Conservation (phyloP, 192 early-diverging fungal species). For the Coemansia sp. region DNA sequence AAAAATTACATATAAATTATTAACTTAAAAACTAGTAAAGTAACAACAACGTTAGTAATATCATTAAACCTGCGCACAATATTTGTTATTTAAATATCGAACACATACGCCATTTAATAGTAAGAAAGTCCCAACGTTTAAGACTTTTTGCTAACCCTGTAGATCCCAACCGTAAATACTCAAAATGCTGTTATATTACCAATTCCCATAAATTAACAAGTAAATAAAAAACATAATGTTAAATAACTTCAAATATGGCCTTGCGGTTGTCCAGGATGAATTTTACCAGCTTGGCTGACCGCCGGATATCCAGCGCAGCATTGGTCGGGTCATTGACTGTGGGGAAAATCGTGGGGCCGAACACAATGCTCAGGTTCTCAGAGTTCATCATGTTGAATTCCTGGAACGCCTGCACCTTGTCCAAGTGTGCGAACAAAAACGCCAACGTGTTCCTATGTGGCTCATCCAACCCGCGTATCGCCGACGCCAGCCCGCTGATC, state of each 20-base stretch:
- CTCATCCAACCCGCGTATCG: conserved; percentile 66
- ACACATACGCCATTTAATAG: no score
- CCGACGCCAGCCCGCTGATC: conserved; percentile 26
- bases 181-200: no score
- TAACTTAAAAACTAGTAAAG: no score
- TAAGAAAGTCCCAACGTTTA: no score
- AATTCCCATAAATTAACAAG: conserved; percentile 9
- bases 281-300: conserved; percentile 34
- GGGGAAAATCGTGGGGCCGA: conserved; percentile 75
- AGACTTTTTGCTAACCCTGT: no score
- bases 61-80: no score
- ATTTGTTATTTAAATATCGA: no score
- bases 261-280: conserved; percentile 44
- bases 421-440: conserved; percentile 76
- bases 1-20: no score
- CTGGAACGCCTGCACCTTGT: conserved; percentile 74
- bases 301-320: conserved; percentile 36
- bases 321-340: conserved; percentile 22
- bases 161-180: no score
- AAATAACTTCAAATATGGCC: conserved; percentile 43
- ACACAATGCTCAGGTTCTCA: conserved; percentile 85
- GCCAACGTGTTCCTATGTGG: conserved; percentile 82
- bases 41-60: no score
- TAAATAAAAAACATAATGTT: conserved; percentile 8
- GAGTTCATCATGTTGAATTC: conserved; percentile 84